A percentile compares a stretch with the other conserved stretches of the same genome.
Conservation (phyloP, 768 basidiomycete species). For the Mycena chlorophos region DNA sequence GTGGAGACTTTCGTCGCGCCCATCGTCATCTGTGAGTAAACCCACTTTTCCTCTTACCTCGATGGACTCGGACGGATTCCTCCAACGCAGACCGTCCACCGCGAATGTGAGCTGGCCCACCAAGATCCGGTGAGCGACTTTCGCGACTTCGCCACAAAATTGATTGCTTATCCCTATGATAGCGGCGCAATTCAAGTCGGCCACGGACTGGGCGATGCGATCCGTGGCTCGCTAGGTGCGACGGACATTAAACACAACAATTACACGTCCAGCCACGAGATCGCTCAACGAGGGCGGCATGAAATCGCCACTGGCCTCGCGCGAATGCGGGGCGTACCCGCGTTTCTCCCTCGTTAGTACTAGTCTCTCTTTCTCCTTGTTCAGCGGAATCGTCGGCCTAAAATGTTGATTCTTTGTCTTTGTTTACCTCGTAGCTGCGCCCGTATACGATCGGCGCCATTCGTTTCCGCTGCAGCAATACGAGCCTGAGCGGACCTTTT, state of each 20-base stretch:
- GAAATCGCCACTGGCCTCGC: constrained; percentile 20
- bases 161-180: not conserved
- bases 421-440: constrained; percentile 9
- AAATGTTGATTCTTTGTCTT: too few relatives aligned
- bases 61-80: not conserved
- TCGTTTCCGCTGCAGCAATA: constrained; percentile 19
- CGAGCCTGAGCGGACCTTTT: constrained; percentile 1
- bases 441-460: constrained; percentile 18
- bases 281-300: constrained; percentile 17
- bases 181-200: constrained; percentile 21
- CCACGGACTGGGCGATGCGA: constrained; percentile 16
- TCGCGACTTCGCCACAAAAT: not conserved
- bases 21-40: not conserved
- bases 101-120: not conserved
- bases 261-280: constrained; percentile 15
- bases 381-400: too few relatives aligned
- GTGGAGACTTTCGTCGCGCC: not conserved
- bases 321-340: constrained; percentile 10
- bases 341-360: constrained; percentile 14
- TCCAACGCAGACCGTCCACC: not conserved
- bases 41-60: not conserved
- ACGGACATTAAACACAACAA: constrained; percentile 6
- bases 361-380: too few relatives aligned
- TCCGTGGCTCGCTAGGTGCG: constrained; percentile 18
- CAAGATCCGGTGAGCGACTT: not conserved